Conservation (phyloP, 768 basidiomycete genomes). For the Pisolithus tinctorius region DNA sequence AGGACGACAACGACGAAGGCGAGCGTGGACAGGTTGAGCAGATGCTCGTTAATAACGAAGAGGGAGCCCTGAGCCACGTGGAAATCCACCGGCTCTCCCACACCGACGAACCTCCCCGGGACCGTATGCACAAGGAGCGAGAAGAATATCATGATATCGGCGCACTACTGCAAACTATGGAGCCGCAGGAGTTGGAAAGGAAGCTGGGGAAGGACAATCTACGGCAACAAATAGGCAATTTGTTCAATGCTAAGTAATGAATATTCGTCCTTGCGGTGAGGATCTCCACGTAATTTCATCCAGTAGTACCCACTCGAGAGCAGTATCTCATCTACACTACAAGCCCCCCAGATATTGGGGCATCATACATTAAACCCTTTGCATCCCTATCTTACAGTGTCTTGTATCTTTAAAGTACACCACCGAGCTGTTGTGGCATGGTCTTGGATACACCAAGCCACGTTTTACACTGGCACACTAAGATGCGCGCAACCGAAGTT, state of each 20-base stretch:
- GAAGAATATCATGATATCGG: neutral
- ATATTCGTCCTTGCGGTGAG: conserved; percentile 28
- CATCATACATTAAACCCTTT: neutral
- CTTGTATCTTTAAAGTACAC: neutral
- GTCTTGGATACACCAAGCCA: neutral
- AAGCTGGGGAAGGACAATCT: conserved; percentile 11
- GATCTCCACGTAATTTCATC: neutral
- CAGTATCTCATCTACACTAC: neutral
- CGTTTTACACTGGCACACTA: neutral
- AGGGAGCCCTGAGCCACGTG: no score
- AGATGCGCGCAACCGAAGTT: neutral
- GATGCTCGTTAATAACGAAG: no score
- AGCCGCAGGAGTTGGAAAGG: conserved; percentile 9
- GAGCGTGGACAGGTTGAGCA: no score
- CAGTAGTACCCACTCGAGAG: neutral
- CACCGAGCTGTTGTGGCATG: no score
- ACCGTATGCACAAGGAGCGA: neutral
- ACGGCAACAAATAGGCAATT: conserved; percentile 6
- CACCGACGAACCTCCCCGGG: no score
- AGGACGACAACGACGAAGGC: neutral
- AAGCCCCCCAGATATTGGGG: neutral
- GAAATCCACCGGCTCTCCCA: no score
- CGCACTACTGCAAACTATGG: neutral
- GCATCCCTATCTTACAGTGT: neutral
- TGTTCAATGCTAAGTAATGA: conserved; percentile 6